Percentiles rank a stretch among this genome's conserved stretches.
Evolutionary conservation across 768 basidiomycete genomes (phyloP).

Genomic region (Calocybe cyanea): DNA sequence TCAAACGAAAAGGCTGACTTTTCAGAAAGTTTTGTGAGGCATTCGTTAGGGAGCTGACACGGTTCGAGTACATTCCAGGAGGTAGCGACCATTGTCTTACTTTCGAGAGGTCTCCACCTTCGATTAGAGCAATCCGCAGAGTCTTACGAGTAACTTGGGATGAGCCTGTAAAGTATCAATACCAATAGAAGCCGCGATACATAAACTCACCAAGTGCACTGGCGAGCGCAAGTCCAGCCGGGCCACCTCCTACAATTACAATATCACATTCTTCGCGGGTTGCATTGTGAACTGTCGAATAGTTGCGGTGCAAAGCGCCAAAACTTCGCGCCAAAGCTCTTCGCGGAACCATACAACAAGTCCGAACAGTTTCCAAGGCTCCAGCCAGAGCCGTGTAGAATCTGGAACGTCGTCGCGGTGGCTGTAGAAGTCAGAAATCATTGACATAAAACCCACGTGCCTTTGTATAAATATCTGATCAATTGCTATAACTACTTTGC

Average conservation of each 20-base stretch:
- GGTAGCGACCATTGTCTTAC: conserved; percentile 63
- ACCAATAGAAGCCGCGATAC: conserved; percentile 1
- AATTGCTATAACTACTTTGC: background rate
- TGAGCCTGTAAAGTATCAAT: conserved; percentile 39
- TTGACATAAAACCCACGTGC: background rate
- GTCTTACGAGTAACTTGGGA: conserved; percentile 46
- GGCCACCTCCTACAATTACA: conserved; percentile 93
- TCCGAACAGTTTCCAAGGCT: conserved; percentile 2
- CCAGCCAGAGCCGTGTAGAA: conserved; percentile 4
- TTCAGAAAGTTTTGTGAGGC: conserved; percentile 63
- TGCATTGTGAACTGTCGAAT: conserved; percentile 7
- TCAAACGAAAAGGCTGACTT: conserved; percentile 35
- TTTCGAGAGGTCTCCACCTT: conserved; percentile 73
- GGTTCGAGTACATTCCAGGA: conserved; percentile 64
- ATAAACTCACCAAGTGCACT: conserved; percentile 66
- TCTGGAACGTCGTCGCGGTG: background rate
- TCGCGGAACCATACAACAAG: background rate
- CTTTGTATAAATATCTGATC: background rate
- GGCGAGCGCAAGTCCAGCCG: conserved; percentile 86
- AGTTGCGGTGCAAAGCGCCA: background rate
- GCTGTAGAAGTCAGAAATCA: background rate
- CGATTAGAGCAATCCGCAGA: conserved; percentile 68
- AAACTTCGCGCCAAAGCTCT: background rate
- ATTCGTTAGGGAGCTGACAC: conserved; percentile 84
- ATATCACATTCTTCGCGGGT: conserved; percentile 67